Evolutionary conservation across 2,329 filamentous ascomycete genomes (phyloP).

Genomic region (Ophiostoma ips): DNA sequence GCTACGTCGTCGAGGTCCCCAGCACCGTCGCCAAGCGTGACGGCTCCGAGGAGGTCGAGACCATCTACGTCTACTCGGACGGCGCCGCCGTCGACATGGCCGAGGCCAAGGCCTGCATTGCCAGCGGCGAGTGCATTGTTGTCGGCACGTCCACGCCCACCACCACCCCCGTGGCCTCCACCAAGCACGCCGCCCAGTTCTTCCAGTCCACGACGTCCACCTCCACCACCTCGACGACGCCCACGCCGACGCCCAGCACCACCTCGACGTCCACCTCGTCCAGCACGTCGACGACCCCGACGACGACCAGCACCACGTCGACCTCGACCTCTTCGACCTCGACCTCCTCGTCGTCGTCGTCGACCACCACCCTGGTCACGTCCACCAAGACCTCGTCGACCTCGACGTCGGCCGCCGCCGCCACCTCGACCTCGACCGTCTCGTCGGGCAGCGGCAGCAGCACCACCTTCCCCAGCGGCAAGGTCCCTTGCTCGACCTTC

Average conservation of each 20-base stretch:
- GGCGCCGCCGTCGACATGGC: constrained; percentile 45
- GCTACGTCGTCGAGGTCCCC: constrained; percentile 8
- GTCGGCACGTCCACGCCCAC: constrained; percentile 44
- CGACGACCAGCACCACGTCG: background rate
- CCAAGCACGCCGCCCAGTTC: constrained; percentile 33
- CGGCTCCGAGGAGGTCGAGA: constrained; percentile 42
- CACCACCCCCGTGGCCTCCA: constrained; percentile 26
- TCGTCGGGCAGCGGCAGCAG: constrained; percentile 35
- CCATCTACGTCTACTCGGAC: constrained; percentile 55
- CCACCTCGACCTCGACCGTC: background rate
- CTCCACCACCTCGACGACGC: background rate
- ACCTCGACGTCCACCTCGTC: constrained; percentile 1
- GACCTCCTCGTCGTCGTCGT: background rate
- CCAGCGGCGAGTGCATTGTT: constrained; percentile 54
- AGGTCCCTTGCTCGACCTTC: constrained; percentile 57
- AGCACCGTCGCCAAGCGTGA: constrained; percentile 29
- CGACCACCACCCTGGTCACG: background rate
- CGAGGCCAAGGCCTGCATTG: constrained; percentile 58
- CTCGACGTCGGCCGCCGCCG: constrained; percentile 12
- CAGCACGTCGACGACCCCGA: constrained; percentile 17
- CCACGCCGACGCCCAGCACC: background rate
- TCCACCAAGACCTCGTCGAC: constrained; percentile 15
- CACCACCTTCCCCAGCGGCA: constrained; percentile 60
- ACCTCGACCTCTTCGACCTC: background rate
- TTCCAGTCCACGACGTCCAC: constrained; percentile 30